Conservation (phyloP, 208 protist genomes). For the Leishmania amazonensis region DNA sequence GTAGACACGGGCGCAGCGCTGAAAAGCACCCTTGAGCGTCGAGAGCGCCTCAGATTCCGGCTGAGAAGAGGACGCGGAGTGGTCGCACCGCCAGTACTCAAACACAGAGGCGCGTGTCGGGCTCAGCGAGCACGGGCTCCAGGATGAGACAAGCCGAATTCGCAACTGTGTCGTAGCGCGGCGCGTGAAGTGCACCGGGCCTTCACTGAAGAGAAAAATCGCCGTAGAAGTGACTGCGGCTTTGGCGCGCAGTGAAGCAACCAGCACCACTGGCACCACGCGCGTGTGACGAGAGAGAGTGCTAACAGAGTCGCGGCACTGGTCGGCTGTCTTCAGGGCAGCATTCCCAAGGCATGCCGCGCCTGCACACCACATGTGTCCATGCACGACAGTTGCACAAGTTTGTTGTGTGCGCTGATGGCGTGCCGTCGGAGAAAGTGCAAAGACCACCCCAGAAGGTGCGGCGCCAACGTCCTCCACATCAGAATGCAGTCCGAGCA, state of each 20-base stretch:
- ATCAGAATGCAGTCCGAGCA: constrained; percentile 2
- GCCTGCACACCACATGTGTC: constrained; percentile 56
- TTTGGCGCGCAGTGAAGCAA: not conserved
- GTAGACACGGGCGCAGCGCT: constrained; percentile 14
- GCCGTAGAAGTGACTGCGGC: not conserved
- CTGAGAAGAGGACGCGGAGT: not conserved
- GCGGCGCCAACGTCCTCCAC: not conserved
- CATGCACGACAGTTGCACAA: constrained; percentile 38
- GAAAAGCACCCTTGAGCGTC: not conserved
- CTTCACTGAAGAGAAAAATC: constrained; percentile 35
- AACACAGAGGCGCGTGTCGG: constrained; percentile 34
- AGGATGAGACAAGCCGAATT: constrained; percentile 59
- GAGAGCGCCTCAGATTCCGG: not conserved
- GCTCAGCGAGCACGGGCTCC: constrained; percentile 44
- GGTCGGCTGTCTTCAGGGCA: constrained; percentile 1
- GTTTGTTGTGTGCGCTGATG: not conserved
- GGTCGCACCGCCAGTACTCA: constrained; percentile 54
- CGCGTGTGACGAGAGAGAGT: constrained; percentile 20
- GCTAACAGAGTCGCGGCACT: constrained; percentile 4
- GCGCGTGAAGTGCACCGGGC: constrained; percentile 31
- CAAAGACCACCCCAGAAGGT: not conserved
- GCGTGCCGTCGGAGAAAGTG: constrained; percentile 5
- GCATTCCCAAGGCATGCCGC: constrained; percentile 1
- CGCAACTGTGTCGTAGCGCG: constrained; percentile 13
- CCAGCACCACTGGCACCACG: constrained; percentile 28